Conservation (phyloP, 2,329 filamentous ascomycete genomes). For the Colletotrichum kahawae region DNA sequence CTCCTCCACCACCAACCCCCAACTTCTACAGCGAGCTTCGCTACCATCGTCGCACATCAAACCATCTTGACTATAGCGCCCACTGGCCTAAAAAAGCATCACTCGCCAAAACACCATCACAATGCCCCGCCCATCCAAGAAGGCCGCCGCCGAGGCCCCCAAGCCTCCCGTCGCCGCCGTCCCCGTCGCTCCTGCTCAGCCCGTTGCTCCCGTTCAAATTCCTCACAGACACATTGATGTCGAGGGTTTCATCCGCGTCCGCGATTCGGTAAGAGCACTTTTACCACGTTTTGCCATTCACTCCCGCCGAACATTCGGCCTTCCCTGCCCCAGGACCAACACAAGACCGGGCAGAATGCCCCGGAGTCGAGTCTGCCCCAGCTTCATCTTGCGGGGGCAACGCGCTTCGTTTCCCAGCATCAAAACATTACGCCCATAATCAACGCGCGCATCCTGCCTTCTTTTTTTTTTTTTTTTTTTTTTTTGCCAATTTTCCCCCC, state of each 20-base stretch:
- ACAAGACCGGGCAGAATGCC: not conserved
- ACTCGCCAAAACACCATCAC: slow-evolving; percentile 25
- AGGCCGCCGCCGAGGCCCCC: slow-evolving; percentile 42
- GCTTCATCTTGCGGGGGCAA: not conserved
- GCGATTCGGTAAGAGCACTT: slow-evolving; percentile 73
- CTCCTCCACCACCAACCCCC: slow-evolving; percentile 28
- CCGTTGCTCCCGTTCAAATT: slow-evolving; percentile 28
- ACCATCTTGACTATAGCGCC: slow-evolving; percentile 17
- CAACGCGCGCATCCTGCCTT: not conserved
- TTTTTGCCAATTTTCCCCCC: no score
- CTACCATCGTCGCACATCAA: slow-evolving; percentile 13
- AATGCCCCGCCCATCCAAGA: slow-evolving; percentile 54
- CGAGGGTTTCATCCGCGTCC: slow-evolving; percentile 79
- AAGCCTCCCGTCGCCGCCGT: slow-evolving; percentile 37
- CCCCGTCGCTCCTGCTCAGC: slow-evolving; percentile 37
- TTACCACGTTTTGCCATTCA: not conserved
- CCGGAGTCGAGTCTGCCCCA: not conserved
- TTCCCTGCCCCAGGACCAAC: not conserved
- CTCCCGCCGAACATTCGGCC: not conserved
- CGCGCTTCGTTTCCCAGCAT: slow-evolving; percentile 4
- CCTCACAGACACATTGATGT: slow-evolving; percentile 58
- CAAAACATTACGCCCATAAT: not conserved
- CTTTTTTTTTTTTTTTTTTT: no score
- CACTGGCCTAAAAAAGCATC: not conserved
- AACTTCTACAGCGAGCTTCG: slow-evolving; percentile 14